Evolutionary conservation across 495 filamentous ascomycete species (phyloP).

Genomic region (Rusavskia elegans): DNA sequence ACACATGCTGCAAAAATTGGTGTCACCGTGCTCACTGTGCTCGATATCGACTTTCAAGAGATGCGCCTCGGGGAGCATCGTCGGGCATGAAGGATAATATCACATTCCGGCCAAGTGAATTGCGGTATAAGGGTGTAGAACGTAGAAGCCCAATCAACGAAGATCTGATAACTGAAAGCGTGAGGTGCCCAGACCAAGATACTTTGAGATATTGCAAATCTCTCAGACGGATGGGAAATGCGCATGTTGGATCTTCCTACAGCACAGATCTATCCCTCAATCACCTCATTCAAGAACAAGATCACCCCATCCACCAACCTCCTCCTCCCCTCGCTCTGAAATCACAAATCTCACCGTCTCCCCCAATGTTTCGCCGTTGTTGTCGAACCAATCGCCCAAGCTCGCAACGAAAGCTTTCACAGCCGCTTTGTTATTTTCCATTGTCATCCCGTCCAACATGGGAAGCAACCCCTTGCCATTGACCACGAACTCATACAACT

Average conservation of each 20-base stretch:
- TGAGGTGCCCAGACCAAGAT: too few species aligned
- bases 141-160: too few species aligned
- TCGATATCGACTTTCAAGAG: too few species aligned
- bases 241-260: not conserved
- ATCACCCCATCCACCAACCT: conserved; percentile 18
- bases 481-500: conserved; percentile 36
- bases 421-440: conserved; percentile 19
- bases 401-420: conserved; percentile 35
- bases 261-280: not conserved
- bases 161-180: not conserved
- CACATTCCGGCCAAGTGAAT: too few species aligned
- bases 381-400: conserved; percentile 43
- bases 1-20: too few species aligned
- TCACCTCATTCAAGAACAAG: not conserved
- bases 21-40: too few species aligned
- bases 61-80: too few species aligned
- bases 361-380: conserved; percentile 46
- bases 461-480: not conserved
- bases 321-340: conserved; percentile 26
- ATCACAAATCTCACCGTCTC: conserved; percentile 32
- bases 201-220: too few species aligned
- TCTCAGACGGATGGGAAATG: too few species aligned
- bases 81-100: too few species aligned
- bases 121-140: too few species aligned
- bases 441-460: conserved; percentile 14